Evolutionary conservation across 345 rosid species (phyloP).

Genomic region (Euclidium syriacum): DNA sequence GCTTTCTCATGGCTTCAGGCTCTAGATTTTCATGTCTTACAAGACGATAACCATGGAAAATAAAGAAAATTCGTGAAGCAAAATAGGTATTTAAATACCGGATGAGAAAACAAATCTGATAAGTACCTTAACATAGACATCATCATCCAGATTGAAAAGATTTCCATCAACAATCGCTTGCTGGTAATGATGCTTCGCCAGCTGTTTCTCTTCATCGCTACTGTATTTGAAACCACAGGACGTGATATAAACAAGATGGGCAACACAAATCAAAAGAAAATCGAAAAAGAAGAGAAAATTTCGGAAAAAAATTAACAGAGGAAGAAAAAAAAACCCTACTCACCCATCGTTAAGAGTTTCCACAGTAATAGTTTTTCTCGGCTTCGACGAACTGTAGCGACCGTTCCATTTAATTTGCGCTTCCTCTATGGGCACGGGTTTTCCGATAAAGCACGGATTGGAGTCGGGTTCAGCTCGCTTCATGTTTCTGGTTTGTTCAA

Average conservation of each 20-base stretch:
- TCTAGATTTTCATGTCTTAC: no score
- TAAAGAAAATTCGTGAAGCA: no score
- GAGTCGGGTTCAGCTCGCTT: slow-evolving; percentile 13
- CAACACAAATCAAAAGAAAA: background rate
- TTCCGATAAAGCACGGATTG: slow-evolving; percentile 17
- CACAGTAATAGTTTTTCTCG: background rate
- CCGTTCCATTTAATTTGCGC: slow-evolving; percentile 35
- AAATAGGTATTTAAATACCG: no score
- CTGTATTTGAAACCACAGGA: background rate
- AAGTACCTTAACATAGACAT: slow-evolving; percentile 30
- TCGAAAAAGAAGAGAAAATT: background rate
- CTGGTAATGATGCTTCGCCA: slow-evolving; percentile 23
- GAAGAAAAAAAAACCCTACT: background rate
- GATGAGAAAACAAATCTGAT: no score
- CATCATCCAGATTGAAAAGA: slow-evolving; percentile 23
- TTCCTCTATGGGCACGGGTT: slow-evolving; percentile 22
- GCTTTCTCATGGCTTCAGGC: background rate
- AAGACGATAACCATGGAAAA: no score
- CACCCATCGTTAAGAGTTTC: background rate
- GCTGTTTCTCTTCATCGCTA: background rate
- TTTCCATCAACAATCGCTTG: slow-evolving; percentile 26
- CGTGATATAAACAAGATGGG: no score
- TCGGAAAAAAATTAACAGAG: background rate
- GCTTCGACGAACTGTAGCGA: slow-evolving; percentile 12
- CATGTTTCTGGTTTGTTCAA: background rate